A percentile compares a stretch with the other conserved stretches of the same genome.
Conservation (phyloP, 2,329 filamentous ascomycete species). For the Phoma sp. region DNA sequence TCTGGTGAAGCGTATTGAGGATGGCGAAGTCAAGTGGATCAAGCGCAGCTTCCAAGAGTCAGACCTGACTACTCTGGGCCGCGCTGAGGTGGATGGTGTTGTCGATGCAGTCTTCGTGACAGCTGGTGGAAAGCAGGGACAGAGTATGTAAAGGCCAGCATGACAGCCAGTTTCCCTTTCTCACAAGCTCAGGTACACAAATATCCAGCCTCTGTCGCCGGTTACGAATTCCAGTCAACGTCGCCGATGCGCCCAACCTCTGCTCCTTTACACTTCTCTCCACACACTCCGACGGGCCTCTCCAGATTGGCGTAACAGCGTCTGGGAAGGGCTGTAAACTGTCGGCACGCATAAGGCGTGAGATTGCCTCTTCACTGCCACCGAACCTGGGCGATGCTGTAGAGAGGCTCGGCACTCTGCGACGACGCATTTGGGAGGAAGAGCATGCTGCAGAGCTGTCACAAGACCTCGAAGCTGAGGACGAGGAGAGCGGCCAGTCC, state of each 20-base stretch:
- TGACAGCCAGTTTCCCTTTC: background rate
- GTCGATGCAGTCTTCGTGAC: conserved; percentile 96
- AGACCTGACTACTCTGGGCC: conserved; percentile 78
- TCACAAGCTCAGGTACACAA: conserved; percentile 58
- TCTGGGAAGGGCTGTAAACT: conserved; percentile 95
- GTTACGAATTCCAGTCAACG: conserved; percentile 89
- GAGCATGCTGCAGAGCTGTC: conserved; percentile 59
- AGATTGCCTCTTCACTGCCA: conserved; percentile 83
- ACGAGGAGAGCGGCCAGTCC: conserved; percentile 74
- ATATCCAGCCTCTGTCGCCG: conserved; percentile 78
- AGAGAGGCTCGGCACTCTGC: conserved; percentile 69
- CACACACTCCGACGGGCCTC: conserved; percentile 84
- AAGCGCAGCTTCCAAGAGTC: conserved; percentile 69
- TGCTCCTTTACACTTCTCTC: conserved; percentile 91
- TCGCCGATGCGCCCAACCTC: conserved; percentile 82
- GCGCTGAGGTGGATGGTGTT: conserved; percentile 74
- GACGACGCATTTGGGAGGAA: conserved; percentile 51
- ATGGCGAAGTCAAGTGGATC: conserved; percentile 70
- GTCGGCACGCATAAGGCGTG: conserved; percentile 83
- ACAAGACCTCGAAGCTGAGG: conserved; percentile 55
- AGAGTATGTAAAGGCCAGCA: conserved; percentile 47
- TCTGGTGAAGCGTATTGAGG: conserved; percentile 68
- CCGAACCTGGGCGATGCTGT: conserved; percentile 77
- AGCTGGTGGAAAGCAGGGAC: conserved; percentile 55
- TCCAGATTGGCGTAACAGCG: conserved; percentile 95